These are phyloP conservation scores for Jamesozyma lodderae DNA, from an alignment of 805 yeast genomes.

Conservation along the genomic window DNA sequence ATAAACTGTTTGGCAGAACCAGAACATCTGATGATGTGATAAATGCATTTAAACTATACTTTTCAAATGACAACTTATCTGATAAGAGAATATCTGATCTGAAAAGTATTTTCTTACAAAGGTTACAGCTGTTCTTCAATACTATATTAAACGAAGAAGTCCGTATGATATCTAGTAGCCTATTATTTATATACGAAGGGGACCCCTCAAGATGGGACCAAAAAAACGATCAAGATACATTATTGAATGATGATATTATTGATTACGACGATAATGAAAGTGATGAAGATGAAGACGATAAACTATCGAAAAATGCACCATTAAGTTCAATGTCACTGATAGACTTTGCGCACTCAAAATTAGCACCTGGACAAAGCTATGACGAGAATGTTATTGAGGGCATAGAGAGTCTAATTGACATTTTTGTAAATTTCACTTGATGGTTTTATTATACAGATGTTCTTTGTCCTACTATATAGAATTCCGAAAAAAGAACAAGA, in stretches of 20 bases:
- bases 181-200: constrained; percentile 67
- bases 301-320: constrained; percentile 16
- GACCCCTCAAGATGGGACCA: constrained; percentile 47
- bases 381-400: constrained; percentile 71
- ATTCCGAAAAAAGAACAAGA: too few species aligned
- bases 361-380: constrained; percentile 51
- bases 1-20: constrained; percentile 65
- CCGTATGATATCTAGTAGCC: constrained; percentile 60
- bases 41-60: constrained; percentile 39
- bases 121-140: constrained; percentile 58
- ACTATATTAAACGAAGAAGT: constrained; percentile 55
- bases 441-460: too few species aligned
- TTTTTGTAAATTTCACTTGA: constrained; percentile 32
- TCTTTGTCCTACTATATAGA: too few species aligned
- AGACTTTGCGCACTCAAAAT: constrained; percentile 83
- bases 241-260: constrained; percentile 27
- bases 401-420: constrained; percentile 46
- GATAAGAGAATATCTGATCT: constrained; percentile 31
- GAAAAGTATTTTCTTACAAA: constrained; percentile 39
- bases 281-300: constrained; percentile 19
- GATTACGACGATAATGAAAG: constrained; percentile 28
- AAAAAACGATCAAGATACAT: constrained; percentile 34
- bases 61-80: constrained; percentile 34
- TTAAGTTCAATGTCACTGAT: constrained; percentile 60
- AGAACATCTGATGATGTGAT: constrained; percentile 37